These are phyloP conservation scores for Monilinia polystroma DNA, from an alignment of 2,329 filamentous ascomycete genomes.

Conservation along the genomic window DNA sequence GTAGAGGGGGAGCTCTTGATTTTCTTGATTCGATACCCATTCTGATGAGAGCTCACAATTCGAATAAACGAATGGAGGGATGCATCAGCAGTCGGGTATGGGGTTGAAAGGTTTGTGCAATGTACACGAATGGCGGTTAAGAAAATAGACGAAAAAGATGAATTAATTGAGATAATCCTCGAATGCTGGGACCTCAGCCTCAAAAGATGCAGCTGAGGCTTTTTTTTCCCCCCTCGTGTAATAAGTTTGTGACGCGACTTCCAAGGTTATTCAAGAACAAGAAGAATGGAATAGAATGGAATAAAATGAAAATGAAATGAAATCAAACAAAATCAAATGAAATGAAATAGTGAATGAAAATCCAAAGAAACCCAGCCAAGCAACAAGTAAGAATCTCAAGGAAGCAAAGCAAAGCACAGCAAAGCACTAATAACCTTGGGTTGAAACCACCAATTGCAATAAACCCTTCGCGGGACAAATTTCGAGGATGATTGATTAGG, in stretches of 20 bases:
- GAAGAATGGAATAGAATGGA: too few relatives aligned
- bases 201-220: slow-evolving; percentile 17
- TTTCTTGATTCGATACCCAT: slow-evolving; percentile 42
- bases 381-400: not conserved
- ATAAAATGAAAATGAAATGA: not conserved
- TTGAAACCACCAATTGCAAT: not conserved
- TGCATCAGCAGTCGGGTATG: slow-evolving; percentile 19
- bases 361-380: too few relatives aligned
- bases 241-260: not conserved
- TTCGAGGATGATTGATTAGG: not conserved
- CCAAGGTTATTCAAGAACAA: not conserved
- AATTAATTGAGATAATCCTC: not conserved
- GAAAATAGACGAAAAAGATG: slow-evolving; percentile 4
- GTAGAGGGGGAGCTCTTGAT: slow-evolving; percentile 65
- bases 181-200: slow-evolving; percentile 17
- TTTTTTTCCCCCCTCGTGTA: not conserved
- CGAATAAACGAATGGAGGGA: slow-evolving; percentile 17
- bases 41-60: slow-evolving; percentile 26
- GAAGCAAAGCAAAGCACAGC: too few relatives aligned
- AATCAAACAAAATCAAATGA: not conserved
- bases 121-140: slow-evolving; percentile 1
- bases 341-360: not conserved
- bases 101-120: slow-evolving; percentile 5
- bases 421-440: too few relatives aligned
- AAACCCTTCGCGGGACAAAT: not conserved